Evolutionary conservation across 495 filamentous ascomycete genomes (phyloP), one percentile per base, ranked within the genome.

Genomic region (Lasiosphaeria miniovina): DNA sequence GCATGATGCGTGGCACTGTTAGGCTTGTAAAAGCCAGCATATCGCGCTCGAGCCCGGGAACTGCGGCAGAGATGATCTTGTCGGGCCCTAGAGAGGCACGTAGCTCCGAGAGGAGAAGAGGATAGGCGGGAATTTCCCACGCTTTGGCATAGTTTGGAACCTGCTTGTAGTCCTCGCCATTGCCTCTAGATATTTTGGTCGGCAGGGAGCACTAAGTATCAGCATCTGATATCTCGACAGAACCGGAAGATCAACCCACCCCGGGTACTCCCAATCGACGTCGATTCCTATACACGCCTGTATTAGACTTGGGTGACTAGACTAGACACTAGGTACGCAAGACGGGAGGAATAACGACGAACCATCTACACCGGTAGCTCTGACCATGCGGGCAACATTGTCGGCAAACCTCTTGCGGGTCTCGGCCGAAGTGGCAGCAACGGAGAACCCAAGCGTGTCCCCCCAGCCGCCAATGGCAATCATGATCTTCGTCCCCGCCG

Each of bases 181-280:
- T 90, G 48, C 89, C 89, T 36, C 87, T 84, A 55, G 8, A 24
- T 4, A 1, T 3, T 34, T 17, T 36, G 6, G 6, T 46, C 9
- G n/a, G 41, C 32, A 11, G 15, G 40, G 33, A 43, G 15, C 35
- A 33, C 49, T 6, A 31, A 53, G 4, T 6, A 45, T 40, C 15
- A 58, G 56, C n/a, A 4, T 33, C 8, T 6, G 31, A 6, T 24
- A 35, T 11, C 17, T 32, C 9, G 7, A 33, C 9, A 41, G 12
- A 14, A 32, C 31, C 10, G 6, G 15, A 51, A 15, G 8, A 33
- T 7, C 8, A 7, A 65, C 73, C 62, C 67, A 82, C 81, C 77
- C 88, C 2, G 89, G 88, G 67, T 90, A 92, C 63, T 92, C 88
- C 88, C 89, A 92, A 66, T 92, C 88, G 57, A 91, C 84, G 59